Conservation (phyloP, 2,329 filamentous ascomycete genomes). For the Leptographium lundbergii region DNA sequence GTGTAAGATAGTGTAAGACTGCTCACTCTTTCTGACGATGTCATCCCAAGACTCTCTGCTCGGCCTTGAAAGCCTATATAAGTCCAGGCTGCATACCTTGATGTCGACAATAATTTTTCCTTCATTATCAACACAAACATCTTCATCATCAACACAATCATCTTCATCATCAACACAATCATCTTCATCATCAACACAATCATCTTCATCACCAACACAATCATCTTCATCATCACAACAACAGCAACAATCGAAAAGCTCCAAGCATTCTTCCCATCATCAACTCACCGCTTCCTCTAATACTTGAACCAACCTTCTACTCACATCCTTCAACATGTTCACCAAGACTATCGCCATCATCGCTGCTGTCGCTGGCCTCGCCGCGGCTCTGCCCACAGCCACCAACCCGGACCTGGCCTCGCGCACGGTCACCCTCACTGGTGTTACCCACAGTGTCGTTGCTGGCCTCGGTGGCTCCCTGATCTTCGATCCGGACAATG, state of each 20-base stretch:
- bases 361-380: slow-evolving; percentile 15
- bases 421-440: slow-evolving; percentile 22
- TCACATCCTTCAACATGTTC: not conserved
- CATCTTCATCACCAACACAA: not conserved
- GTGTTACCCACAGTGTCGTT: slow-evolving; percentile 32
- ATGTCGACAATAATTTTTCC: not conserved
- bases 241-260: not conserved
- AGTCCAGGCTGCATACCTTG: not conserved
- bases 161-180: not conserved
- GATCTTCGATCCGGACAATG: slow-evolving; percentile 35
- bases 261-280: not conserved
- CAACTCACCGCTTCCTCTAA: not conserved
- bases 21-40: not conserved
- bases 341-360: slow-evolving; percentile 13
- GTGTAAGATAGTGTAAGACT: not conserved
- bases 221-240: not conserved
- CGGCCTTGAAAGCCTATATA: not conserved
- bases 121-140: slow-evolving; percentile 1
- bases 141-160: not conserved
- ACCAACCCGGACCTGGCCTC: slow-evolving; percentile 15
- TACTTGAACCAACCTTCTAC: not conserved
- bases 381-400: slow-evolving; percentile 20
- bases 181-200: slow-evolving; percentile 1
- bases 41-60: not conserved
- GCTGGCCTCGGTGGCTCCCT: slow-evolving; percentile 29